Evolutionary conservation across 805 yeast genomes (phyloP).

Genomic region (Starmerella tilneyi): DNA sequence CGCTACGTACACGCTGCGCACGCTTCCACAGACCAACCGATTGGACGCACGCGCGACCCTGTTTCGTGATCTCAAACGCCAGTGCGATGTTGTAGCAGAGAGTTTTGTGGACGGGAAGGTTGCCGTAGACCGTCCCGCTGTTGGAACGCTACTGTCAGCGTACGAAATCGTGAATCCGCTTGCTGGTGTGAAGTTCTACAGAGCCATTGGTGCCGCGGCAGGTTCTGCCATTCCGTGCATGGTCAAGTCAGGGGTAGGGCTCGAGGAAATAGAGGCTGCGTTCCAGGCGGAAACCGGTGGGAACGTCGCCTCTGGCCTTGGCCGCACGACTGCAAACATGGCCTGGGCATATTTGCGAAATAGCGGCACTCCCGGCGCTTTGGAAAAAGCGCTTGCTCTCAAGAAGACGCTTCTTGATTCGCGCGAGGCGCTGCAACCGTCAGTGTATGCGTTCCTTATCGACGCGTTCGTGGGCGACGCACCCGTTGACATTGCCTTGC

Average conservation of each 20-base stretch:
- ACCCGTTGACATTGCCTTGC: slow-evolving; percentile 19
- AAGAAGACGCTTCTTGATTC: slow-evolving; percentile 1
- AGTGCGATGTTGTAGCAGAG: slow-evolving; percentile 16
- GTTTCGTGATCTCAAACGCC: slow-evolving; percentile 7
- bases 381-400: slow-evolving; percentile 14
- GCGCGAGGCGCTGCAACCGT: slow-evolving; percentile 4
- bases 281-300: slow-evolving; percentile 10
- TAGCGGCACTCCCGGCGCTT: slow-evolving; percentile 9
- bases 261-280: slow-evolving; percentile 14
- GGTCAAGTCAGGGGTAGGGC: slow-evolving; percentile 18
- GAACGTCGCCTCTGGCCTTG: slow-evolving; percentile 1
- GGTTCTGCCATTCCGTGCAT: slow-evolving; percentile 25
- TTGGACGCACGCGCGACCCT: slow-evolving; percentile 3
- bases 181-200: slow-evolving; percentile 20
- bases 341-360: slow-evolving; percentile 17
- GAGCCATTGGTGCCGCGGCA: slow-evolving; percentile 1
- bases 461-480: slow-evolving; percentile 27
- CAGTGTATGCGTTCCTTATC: slow-evolving; percentile 5
- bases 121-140: slow-evolving; percentile 5
- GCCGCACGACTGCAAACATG: slow-evolving; percentile 17
- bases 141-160: slow-evolving; percentile 15
- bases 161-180: slow-evolving; percentile 23
- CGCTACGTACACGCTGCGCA: slow-evolving; percentile 13
- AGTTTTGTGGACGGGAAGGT: slow-evolving; percentile 6
- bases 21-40: slow-evolving; percentile 13